Percentiles rank a stretch among this genome's conserved stretches.
These are phyloP conservation scores for Cytospora paraplurivora DNA, from an alignment of 2,329 filamentous ascomycete genomes.

Conservation along the genomic window DNA sequence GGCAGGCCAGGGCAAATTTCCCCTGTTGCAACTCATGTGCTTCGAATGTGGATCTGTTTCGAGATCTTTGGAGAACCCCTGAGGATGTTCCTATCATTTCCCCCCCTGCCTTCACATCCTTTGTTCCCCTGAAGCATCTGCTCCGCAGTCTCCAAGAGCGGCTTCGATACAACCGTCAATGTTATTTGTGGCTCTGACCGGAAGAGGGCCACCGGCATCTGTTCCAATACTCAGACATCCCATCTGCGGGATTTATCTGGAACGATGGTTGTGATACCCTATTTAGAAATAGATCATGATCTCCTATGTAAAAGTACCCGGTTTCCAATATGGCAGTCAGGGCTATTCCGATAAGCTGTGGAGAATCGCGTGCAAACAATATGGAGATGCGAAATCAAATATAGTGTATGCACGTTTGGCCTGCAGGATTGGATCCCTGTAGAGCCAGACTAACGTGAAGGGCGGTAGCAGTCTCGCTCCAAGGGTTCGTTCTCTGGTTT, in stretches of 20 bases:
- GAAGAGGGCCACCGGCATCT: not conserved
- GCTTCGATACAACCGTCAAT: not conserved
- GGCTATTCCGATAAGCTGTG: not conserved
- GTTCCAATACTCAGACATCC: not conserved
- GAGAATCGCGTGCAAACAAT: not conserved
- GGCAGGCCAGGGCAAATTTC: slow-evolving; percentile 26
- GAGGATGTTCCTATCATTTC: slow-evolving; percentile 29
- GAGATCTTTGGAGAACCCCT: slow-evolving; percentile 30
- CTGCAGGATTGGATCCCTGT: not conserved
- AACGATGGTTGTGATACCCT: not conserved
- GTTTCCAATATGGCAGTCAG: not conserved
- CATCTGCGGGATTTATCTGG: not conserved
- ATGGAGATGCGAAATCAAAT: not conserved
- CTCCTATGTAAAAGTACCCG: not conserved
- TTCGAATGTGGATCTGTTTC: slow-evolving; percentile 26
- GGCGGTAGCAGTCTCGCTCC: not conserved
- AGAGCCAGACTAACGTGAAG: not conserved
- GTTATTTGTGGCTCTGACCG: not conserved
- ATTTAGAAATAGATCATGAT: not conserved
- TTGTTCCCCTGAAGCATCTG: slow-evolving; percentile 24
- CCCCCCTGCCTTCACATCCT: slow-evolving; percentile 17
- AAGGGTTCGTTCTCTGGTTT: slow-evolving; percentile 23
- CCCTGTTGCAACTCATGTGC: slow-evolving; percentile 23
- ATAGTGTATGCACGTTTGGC: not conserved
- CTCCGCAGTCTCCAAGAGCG: slow-evolving; percentile 16